A percentile compares a stretch with the other conserved stretches of the same genome.
phyloP scores from a whole-genome alignment of 257 asterid genomes.

The Craterostigma plantagineum region DNA sequence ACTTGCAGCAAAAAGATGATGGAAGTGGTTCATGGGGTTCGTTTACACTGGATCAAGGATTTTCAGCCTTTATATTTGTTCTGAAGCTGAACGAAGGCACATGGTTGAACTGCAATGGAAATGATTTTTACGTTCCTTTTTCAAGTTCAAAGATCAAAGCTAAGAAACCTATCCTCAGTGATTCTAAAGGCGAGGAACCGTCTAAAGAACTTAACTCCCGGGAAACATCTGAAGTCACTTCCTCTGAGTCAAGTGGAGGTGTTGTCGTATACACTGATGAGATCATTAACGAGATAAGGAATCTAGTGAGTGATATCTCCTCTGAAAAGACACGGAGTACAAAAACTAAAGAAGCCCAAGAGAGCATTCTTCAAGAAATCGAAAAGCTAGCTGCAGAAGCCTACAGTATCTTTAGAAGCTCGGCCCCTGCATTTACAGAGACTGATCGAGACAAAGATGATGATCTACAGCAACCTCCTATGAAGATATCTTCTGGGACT shows the following conservation, averaged over 20 bases:
- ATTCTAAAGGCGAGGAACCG: constrained; percentile 14
- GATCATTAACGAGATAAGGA: constrained; percentile 61
- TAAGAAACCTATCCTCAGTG: constrained; percentile 11
- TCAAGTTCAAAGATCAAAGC: constrained; percentile 17
- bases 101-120: constrained; percentile 67
- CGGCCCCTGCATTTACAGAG: constrained; percentile 34
- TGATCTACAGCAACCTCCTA: constrained; percentile 21
- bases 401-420: constrained; percentile 66
- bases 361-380: constrained; percentile 83
- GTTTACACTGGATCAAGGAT: constrained; percentile 42
- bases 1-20: constrained; percentile 47
- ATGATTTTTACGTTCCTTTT: constrained; percentile 63
- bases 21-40: constrained; percentile 45
- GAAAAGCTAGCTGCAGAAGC: constrained; percentile 99
- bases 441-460: constrained; percentile 21
- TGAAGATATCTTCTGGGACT: constrained; percentile 53
- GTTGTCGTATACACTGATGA: constrained; percentile 43
- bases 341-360: constrained; percentile 50
- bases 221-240: constrained; percentile 11
- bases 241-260: constrained; percentile 18
- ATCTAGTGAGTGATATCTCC: constrained; percentile 55
- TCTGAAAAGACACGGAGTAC: constrained; percentile 40
- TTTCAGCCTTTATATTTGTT: constrained; percentile 54
- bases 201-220: constrained; percentile 13
- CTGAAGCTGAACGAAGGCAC: constrained; percentile 54